A percentile compares a stretch with the other conserved stretches of the same genome.
These are phyloP conservation scores for Paraurostyla sp. DNA, from an alignment of 73 alveolate genomes.

Conservation along the genomic window DNA sequence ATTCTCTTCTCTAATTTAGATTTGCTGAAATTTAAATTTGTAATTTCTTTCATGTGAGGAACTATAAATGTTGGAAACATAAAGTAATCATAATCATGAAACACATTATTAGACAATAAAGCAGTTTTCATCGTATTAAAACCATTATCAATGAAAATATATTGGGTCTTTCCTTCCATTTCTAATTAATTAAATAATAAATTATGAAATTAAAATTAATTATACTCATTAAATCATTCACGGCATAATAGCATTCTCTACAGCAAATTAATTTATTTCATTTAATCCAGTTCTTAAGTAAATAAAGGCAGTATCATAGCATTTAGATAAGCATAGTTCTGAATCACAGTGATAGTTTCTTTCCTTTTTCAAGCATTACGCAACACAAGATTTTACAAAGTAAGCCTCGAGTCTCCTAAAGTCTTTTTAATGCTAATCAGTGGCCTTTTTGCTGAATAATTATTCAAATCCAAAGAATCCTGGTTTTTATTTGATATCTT, in stretches of 20 bases:
- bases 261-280: constrained; percentile 43
- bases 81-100: constrained; percentile 32
- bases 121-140: constrained; percentile 8
- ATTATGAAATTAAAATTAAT: neutral
- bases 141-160: constrained; percentile 34
- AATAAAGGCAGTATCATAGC: constrained; percentile 49
- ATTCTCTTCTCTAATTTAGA: neutral
- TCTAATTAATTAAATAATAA: neutral
- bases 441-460: neutral
- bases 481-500: neutral
- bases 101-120: constrained; percentile 1
- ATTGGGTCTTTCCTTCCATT: constrained; percentile 1
- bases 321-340: constrained; percentile 41
- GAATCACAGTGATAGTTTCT: constrained; percentile 31
- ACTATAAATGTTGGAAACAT: constrained; percentile 22
- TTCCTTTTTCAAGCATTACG: constrained; percentile 27
- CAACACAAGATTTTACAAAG: neutral
- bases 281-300: constrained; percentile 30
- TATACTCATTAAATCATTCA: neutral
- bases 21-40: neutral
- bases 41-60: constrained; percentile 12
- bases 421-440: constrained; percentile 3
- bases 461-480: neutral
- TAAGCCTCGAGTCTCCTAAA: constrained; percentile 9
- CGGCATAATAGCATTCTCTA: neutral